Evolutionary conservation across 495 filamentous ascomycete species (phyloP).

Genomic region (Podospora conica): DNA sequence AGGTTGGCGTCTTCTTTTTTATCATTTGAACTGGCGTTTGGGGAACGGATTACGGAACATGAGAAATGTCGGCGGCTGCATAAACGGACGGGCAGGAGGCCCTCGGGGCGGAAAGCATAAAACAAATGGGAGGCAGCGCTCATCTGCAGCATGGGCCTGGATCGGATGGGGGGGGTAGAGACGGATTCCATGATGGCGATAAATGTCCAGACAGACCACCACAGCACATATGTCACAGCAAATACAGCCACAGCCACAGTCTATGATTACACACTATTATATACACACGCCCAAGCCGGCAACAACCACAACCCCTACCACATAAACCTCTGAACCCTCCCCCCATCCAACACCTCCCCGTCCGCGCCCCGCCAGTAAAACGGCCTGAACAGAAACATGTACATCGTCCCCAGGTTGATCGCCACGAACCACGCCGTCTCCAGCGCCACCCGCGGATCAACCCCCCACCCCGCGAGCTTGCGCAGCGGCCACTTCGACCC

Average conservation of each 20-base stretch:
- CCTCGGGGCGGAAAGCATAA: neutral
- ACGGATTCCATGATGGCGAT: neutral
- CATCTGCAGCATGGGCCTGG: neutral
- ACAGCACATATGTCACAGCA: neutral
- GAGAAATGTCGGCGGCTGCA: neutral
- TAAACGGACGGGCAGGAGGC: neutral
- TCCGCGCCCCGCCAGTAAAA: slow-evolving; percentile 62
- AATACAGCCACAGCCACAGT: neutral
- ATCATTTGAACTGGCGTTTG: neutral
- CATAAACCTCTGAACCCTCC: slow-evolving; percentile 84
- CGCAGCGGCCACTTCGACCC: slow-evolving; percentile 14
- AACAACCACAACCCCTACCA: too few relatives aligned
- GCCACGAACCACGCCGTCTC: slow-evolving; percentile 75
- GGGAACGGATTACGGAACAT: neutral
- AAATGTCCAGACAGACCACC: too few relatives aligned
- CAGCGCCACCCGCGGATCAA: slow-evolving; percentile 46
- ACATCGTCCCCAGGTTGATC: slow-evolving; percentile 69
- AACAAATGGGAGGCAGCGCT: neutral
- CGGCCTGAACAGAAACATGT: slow-evolving; percentile 70
- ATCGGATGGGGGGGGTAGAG: neutral
- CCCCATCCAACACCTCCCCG: slow-evolving; percentile 56
- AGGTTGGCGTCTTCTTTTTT: neutral
- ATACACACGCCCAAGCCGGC: neutral
- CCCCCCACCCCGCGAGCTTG: neutral
- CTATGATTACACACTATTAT: neutral